These are phyloP conservation scores for Umbilicaria muhlenbergii DNA, from an alignment of 495 filamentous ascomycete genomes.

Conservation along the genomic window DNA sequence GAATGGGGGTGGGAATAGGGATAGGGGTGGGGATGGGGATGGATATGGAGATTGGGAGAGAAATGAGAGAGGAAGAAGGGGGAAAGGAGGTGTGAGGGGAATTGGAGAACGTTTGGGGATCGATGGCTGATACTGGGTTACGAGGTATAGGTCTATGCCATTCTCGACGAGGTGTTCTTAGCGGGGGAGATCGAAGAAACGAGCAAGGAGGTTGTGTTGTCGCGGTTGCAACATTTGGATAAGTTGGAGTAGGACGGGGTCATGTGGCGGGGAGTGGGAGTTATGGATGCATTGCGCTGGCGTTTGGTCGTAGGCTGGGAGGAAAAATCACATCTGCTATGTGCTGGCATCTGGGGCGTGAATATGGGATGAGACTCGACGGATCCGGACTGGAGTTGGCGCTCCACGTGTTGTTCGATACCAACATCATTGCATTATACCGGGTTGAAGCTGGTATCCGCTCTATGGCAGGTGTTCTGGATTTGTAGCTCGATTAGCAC, in stretches of 20 bases:
- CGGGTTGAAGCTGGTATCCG: too few relatives aligned
- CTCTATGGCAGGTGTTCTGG: too few relatives aligned
- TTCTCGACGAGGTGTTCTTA: conserved; percentile 92
- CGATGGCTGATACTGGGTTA: not conserved
- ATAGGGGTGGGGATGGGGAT: not conserved
- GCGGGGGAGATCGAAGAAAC: conserved; percentile 98
- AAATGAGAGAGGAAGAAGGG: not conserved
- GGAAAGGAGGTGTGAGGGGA: not conserved
- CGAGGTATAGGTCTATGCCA: conserved; percentile 71
- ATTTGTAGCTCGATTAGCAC: too few relatives aligned
- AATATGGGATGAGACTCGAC: too few relatives aligned
- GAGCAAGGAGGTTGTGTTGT: conserved; percentile 92
- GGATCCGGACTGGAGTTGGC: too few relatives aligned
- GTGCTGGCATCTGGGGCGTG: too few relatives aligned
- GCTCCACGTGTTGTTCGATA: too few relatives aligned
- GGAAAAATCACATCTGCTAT: too few relatives aligned
- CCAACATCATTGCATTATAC: too few relatives aligned
- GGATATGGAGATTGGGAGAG: too few relatives aligned
- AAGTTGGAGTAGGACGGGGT: conserved; percentile 64
- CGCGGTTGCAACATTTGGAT: conserved; percentile 85
- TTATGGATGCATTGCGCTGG: not conserved
- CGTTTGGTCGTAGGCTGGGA: too few relatives aligned
- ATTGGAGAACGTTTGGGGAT: not conserved
- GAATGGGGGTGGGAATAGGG: not conserved
- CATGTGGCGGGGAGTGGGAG: not conserved